Percentiles rank a stretch among this genome's conserved stretches.
Conservation (phyloP, 2,329 filamentous ascomycete species). For the Xylariaceae sp. region DNA sequence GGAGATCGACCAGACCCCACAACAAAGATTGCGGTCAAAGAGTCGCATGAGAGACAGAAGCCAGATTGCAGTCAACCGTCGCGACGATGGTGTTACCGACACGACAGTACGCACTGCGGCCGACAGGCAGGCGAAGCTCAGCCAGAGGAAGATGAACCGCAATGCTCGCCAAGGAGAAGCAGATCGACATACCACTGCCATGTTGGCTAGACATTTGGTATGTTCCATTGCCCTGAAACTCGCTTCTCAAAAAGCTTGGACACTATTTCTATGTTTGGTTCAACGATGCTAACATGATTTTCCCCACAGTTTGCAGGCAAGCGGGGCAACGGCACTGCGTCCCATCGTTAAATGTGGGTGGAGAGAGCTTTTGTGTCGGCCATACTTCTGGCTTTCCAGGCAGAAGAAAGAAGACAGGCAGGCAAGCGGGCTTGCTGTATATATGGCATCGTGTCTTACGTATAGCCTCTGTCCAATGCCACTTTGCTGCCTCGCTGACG, state of each 20-base stretch:
- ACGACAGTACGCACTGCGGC: constrained; percentile 74
- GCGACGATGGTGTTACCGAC: constrained; percentile 78
- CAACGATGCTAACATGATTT: constrained; percentile 41
- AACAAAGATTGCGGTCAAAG: constrained; percentile 73
- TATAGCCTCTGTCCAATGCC: neutral
- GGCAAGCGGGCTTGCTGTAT: neutral
- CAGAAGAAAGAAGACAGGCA: neutral
- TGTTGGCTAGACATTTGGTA: constrained; percentile 90
- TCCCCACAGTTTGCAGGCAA: constrained; percentile 77
- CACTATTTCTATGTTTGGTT: constrained; percentile 10
- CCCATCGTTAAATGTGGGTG: constrained; percentile 63
- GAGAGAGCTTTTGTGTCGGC: neutral
- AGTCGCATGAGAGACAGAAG: constrained; percentile 66
- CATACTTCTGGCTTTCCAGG: neutral
- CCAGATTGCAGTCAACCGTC: constrained; percentile 69
- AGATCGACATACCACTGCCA: constrained; percentile 84
- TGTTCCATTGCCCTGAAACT: constrained; percentile 28
- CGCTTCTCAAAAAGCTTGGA: constrained; percentile 10
- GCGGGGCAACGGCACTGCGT: constrained; percentile 90
- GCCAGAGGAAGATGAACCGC: constrained; percentile 98
- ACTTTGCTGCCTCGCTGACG: neutral
- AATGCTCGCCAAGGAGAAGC: constrained; percentile 97
- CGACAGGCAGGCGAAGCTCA: constrained; percentile 84
- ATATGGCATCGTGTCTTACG: constrained; percentile 3
- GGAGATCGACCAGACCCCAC: constrained; percentile 69